Evolutionary conservation across 106 monocot genomes (phyloP), one percentile per base, ranked within the genome.

Genomic region (Dioscorea zingiberensis): DNA sequence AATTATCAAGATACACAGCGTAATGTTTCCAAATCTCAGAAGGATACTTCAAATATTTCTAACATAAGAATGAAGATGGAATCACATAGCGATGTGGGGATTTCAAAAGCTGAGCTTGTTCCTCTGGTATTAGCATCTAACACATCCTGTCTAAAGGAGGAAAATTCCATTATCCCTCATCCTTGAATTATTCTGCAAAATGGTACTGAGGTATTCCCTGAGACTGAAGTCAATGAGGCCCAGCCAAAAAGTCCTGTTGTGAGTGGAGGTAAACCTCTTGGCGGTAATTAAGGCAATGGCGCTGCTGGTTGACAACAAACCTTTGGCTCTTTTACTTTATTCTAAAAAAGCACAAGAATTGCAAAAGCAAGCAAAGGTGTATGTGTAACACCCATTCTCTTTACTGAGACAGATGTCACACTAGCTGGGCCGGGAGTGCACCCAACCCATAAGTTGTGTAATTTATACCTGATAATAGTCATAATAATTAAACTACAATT

Each of bases 61-160:
- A n/a, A 74, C 87, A 69, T 27, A 27, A 32, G 54, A 54, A 24
- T 73, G 55, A 69, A 84, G 69, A 45, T 70, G 76, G 61, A 83
- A 73, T n/a, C n/a, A n/a, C n/a, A n/a, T 59, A n/a, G n/a, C n/a
- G n/a, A n/a, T n/a, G n/a, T n/a, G n/a, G n/a, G n/a, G n/a, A n/a
- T n/a, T n/a, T n/a, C 12, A 53, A 69, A 48, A 55, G 64, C 66
- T 44, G 28, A 56, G 64, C 56, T 58, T 53, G 46, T 12, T 58
- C 48, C 22, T 11, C n/a, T n/a, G 65, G 68, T 38, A 68, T 58
- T 62, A 59, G 58, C 44, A 48, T 25, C 65, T 6, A 56, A 75
- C 51, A 23, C 55, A 65, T 26, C 54, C 60, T 63, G 23, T 27
- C 19, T 27, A 26, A 58, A 80, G 25, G 63, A 83, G 62, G 69